phyloP scores from a whole-genome alignment of 768 basidiomycete species.

The Panaeolus cyanescens region DNA sequence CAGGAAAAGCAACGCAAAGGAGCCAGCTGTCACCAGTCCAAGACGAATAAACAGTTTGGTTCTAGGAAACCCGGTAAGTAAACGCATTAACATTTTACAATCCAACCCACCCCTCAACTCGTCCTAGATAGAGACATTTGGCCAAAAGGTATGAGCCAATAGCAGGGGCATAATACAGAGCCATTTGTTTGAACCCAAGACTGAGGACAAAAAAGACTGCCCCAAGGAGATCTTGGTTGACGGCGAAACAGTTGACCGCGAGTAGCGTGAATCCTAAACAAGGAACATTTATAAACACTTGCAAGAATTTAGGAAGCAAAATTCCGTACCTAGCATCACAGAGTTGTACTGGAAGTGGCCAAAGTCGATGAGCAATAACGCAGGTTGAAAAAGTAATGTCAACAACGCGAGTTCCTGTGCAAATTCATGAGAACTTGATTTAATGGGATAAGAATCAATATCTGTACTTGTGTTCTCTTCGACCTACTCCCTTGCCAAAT shows the following conservation, averaged over 20 bases:
- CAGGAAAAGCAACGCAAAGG: constrained; percentile 72
- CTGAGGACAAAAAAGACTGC: constrained; percentile 83
- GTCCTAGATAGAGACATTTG: constrained; percentile 86
- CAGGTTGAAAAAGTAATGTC: constrained; percentile 80
- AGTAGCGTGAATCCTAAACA: constrained; percentile 69
- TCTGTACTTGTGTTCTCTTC: constrained; percentile 72
- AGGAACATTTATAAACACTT: no score
- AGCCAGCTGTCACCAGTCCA: constrained; percentile 56
- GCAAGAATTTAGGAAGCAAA: neutral
- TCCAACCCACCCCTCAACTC: constrained; percentile 58
- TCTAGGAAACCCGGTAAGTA: constrained; percentile 17
- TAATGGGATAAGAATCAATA: neutral
- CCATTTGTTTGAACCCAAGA: constrained; percentile 95
- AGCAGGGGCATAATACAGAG: constrained; percentile 90
- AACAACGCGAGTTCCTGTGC: constrained; percentile 66
- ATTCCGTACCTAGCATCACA: constrained; percentile 78
- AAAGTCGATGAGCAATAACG: constrained; percentile 82
- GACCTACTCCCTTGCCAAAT: constrained; percentile 73
- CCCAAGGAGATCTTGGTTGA: constrained; percentile 70
- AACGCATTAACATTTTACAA: neutral
- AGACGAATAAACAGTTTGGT: constrained; percentile 66
- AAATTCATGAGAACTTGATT: constrained; percentile 4
- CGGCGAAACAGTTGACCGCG: constrained; percentile 69
- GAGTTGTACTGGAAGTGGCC: constrained; percentile 98
- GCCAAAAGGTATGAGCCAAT: constrained; percentile 90